Percentiles rank a stretch among this genome's conserved stretches.
Conservation (phyloP, 371 early-diverging fungal species). For the Circinella minor region DNA sequence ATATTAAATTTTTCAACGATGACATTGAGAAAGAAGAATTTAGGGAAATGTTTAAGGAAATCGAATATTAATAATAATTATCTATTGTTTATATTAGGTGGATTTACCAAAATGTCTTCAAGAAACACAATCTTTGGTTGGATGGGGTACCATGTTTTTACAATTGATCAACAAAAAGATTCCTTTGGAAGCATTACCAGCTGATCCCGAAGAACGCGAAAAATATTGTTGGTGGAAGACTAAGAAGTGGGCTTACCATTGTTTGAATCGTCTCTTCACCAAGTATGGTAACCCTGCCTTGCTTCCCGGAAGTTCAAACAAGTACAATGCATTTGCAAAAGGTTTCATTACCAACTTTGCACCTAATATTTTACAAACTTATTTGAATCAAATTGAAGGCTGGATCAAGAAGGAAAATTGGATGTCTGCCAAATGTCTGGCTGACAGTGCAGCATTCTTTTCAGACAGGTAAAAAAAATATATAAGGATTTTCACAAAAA, state of each 20-base stretch:
- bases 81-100: slow-evolving; percentile 24
- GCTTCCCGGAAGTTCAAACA: slow-evolving; percentile 53
- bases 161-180: slow-evolving; percentile 72
- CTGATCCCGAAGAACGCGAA: slow-evolving; percentile 73
- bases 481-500: neutral
- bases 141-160: slow-evolving; percentile 89
- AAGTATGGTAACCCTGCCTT: slow-evolving; percentile 81
- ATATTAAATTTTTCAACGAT: neutral
- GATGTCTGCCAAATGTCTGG: slow-evolving; percentile 63
- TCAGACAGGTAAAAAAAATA: slow-evolving; percentile 40
- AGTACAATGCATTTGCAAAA: slow-evolving; percentile 77
- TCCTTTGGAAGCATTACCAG: slow-evolving; percentile 56
- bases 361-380: slow-evolving; percentile 80
- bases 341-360: slow-evolving; percentile 83
- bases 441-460: slow-evolving; percentile 58
- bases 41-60: neutral
- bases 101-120: slow-evolving; percentile 75
- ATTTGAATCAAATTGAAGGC: slow-evolving; percentile 78
- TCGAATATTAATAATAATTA: neutral
- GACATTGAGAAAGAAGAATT: neutral
- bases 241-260: slow-evolving; percentile 92
- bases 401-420: slow-evolving; percentile 67
- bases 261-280: slow-evolving; percentile 78
- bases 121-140: slow-evolving; percentile 68
- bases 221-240: slow-evolving; percentile 88